Percentiles rank a stretch among this genome's conserved stretches.
These are phyloP conservation scores for Hypoxylon sp. DNA, from an alignment of 2,329 filamentous ascomycete species.

Conservation along the genomic window DNA sequence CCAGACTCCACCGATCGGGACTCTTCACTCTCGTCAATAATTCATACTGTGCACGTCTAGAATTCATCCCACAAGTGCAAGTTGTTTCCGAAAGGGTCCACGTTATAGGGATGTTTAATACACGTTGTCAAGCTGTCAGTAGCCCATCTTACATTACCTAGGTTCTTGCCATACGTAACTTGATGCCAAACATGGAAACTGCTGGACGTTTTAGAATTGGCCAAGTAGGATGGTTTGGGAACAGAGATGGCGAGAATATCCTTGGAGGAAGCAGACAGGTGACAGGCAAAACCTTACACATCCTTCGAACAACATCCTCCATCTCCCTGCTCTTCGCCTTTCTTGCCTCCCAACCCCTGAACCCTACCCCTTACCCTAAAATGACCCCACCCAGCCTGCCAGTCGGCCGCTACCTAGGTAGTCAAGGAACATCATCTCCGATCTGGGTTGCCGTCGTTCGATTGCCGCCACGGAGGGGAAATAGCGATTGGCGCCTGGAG, in stretches of 20 bases:
- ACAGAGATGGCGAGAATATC: slow-evolving; percentile 10
- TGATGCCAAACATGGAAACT: background rate
- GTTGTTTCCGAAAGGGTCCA: slow-evolving; percentile 3
- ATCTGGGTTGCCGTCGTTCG: slow-evolving; percentile 37
- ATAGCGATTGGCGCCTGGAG: slow-evolving; percentile 35
- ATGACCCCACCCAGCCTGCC: background rate
- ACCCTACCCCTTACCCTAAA: slow-evolving; percentile 4
- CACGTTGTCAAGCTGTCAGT: background rate
- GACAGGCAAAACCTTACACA: background rate
- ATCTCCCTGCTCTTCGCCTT: background rate
- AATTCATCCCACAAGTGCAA: slow-evolving; percentile 4
- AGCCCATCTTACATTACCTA: background rate
- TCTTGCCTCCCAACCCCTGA: background rate
- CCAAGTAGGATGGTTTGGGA: slow-evolving; percentile 2
- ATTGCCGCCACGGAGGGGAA: slow-evolving; percentile 38
- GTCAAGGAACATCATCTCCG: slow-evolving; percentile 38
- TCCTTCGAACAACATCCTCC: background rate
- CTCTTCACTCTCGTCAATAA: background rate
- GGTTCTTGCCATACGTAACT: no score
- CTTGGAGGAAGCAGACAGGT: background rate
- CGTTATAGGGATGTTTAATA: slow-evolving; percentile 1
- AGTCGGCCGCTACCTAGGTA: slow-evolving; percentile 15
- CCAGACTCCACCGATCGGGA: slow-evolving; percentile 7
- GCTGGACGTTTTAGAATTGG: background rate
- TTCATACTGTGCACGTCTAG: background rate